Conservation (phyloP, 805 yeast genomes). For the Pichia nanzhaoensis region DNA sequence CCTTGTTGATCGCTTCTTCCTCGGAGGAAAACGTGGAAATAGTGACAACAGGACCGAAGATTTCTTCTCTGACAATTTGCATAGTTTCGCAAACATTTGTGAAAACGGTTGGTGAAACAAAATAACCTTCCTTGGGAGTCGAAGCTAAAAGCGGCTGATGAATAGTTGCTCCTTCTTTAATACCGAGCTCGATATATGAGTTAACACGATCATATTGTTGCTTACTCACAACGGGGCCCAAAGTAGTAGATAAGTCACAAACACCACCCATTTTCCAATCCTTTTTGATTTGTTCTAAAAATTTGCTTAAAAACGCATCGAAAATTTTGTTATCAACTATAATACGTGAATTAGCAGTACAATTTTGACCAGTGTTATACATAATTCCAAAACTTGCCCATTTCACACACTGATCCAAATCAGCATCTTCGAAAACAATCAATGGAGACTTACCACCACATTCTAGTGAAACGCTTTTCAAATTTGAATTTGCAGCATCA, state of each 20-base stretch:
- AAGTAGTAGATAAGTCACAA: conserved; percentile 38
- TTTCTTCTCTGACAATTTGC: conserved; percentile 70
- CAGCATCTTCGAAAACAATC: conserved; percentile 57
- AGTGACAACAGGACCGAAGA: conserved; percentile 81
- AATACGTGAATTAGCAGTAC: conserved; percentile 61
- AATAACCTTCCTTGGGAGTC: conserved; percentile 50
- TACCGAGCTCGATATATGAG: conserved; percentile 39
- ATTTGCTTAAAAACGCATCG: conserved; percentile 43
- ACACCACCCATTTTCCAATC: conserved; percentile 54
- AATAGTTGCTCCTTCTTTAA: conserved; percentile 42
- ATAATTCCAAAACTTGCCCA: conserved; percentile 64
- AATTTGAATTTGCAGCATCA: conserved; percentile 56
- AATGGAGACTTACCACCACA: conserved; percentile 72
- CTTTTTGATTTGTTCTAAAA: conserved; percentile 38
- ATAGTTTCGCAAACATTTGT: conserved; percentile 60
- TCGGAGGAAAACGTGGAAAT: conserved; percentile 58
- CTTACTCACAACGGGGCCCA: conserved; percentile 60
- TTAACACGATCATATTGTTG: conserved; percentile 48
- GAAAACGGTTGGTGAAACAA: conserved; percentile 69
- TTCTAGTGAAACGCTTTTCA: conserved; percentile 61
- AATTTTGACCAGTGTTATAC: conserved; percentile 61
- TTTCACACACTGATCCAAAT: conserved; percentile 56
- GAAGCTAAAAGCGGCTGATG: conserved; percentile 35
- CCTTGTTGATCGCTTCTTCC: conserved; percentile 60
- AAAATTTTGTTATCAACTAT: conserved; percentile 50